Conservation (phyloP, 371 early-diverging fungal species). For the Dichotomocladium elegans region DNA sequence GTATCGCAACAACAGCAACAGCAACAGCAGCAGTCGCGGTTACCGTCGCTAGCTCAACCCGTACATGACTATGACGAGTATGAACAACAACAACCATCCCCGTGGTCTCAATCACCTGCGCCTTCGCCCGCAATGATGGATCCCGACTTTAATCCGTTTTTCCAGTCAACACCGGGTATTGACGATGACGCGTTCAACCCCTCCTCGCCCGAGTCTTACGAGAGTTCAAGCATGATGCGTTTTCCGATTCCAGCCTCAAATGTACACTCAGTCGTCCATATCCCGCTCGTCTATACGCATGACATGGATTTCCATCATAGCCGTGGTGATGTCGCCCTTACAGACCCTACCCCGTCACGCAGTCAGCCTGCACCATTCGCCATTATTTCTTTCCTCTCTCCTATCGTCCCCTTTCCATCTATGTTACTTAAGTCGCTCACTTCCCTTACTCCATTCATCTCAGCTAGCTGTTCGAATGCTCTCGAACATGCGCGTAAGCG, state of each 20-base stretch:
- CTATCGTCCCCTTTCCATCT: constrained; percentile 57
- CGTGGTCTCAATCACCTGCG: constrained; percentile 67
- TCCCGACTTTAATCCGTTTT: constrained; percentile 58
- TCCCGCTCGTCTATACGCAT: constrained; percentile 49
- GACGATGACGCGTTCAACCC: constrained; percentile 65
- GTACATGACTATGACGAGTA: constrained; percentile 40
- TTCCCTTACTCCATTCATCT: constrained; percentile 52
- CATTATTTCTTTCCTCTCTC: constrained; percentile 57
- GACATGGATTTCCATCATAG: no score
- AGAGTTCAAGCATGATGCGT: constrained; percentile 22
- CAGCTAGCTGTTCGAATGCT: constrained; percentile 42
- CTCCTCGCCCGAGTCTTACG: constrained; percentile 36
- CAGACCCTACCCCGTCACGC: constrained; percentile 2
- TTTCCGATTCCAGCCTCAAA: constrained; percentile 44
- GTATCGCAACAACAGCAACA: background rate
- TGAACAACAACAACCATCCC: constrained; percentile 46
- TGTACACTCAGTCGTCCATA: constrained; percentile 55
- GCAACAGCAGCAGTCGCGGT: background rate
- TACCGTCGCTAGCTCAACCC: background rate
- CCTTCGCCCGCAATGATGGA: constrained; percentile 62
- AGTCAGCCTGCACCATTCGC: constrained; percentile 49
- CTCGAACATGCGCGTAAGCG: constrained; percentile 16
- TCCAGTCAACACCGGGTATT: constrained; percentile 51
- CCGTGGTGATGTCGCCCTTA: constrained; percentile 18
- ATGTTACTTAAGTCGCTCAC: constrained; percentile 42